These are phyloP conservation scores for Pichia inconspicua DNA, from an alignment of 1,139 yeast genomes.

Conservation along the genomic window DNA sequence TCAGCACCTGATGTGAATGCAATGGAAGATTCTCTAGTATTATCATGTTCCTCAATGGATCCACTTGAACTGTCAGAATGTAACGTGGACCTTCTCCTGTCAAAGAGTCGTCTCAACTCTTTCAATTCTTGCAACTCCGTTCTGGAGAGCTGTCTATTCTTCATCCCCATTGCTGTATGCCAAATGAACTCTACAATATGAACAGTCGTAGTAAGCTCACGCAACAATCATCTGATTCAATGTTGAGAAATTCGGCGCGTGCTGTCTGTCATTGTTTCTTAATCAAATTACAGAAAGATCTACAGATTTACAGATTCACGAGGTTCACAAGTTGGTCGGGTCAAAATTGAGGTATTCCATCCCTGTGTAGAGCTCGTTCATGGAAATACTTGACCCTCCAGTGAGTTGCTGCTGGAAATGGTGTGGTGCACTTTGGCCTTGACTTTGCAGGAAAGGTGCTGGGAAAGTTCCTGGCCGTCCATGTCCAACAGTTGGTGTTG, in stretches of 20 bases:
- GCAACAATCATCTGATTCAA: too few species aligned
- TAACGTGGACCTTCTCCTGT: not conserved
- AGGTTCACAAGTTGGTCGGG: not conserved
- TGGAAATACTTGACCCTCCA: not conserved
- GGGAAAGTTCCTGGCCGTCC: not conserved
- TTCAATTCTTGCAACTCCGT: not conserved
- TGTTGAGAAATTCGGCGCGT: too few species aligned
- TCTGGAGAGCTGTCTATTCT: not conserved
- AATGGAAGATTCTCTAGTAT: not conserved
- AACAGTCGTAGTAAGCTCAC: too few species aligned
- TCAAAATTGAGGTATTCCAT: conserved; percentile 22
- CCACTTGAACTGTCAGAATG: not conserved
- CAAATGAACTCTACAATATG: not conserved
- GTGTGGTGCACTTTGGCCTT: not conserved
- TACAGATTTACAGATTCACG: too few species aligned
- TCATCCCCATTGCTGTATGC: not conserved
- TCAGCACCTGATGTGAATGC: not conserved
- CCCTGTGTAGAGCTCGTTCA: conserved; percentile 21
- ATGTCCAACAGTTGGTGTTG: not conserved
- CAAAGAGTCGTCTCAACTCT: not conserved
- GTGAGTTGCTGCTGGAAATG: not conserved
- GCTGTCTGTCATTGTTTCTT: too few species aligned
- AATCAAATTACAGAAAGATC: too few species aligned
- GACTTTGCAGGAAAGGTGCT: not conserved
- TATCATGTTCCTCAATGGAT: too few species aligned